Percentiles rank a stretch among this genome's conserved stretches.
Evolutionary conservation across 2,329 filamentous ascomycete genomes (phyloP).

Genomic region (Fusarium nurragi): DNA sequence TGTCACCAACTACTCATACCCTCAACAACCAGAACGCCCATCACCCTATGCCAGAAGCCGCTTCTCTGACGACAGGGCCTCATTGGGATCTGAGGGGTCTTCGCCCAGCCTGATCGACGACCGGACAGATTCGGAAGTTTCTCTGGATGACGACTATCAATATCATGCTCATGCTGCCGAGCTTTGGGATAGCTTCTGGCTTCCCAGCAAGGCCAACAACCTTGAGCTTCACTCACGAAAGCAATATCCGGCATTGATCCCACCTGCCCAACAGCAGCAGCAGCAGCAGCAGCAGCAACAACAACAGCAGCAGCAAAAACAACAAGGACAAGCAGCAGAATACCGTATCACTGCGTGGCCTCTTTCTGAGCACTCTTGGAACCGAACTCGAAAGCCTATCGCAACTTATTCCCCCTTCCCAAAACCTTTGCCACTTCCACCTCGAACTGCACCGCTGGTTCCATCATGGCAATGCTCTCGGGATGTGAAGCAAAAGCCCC

Average conservation of each 20-base stretch:
- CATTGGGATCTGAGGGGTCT: constrained; percentile 58
- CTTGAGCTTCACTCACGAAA: constrained; percentile 36
- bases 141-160: constrained; percentile 61
- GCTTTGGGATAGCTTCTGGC: constrained; percentile 64
- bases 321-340: constrained; percentile 36
- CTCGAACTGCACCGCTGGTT: constrained; percentile 41
- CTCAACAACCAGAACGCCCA: constrained; percentile 43
- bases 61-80: constrained; percentile 50
- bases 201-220: constrained; percentile 26
- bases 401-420: constrained; percentile 56
- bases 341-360: constrained; percentile 43
- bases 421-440: constrained; percentile 50
- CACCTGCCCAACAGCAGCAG: constrained; percentile 43
- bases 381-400: constrained; percentile 38
- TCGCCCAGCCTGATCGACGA: constrained; percentile 62
- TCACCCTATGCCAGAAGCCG: constrained; percentile 38
- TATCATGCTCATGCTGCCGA: constrained; percentile 57
- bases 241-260: constrained; percentile 48
- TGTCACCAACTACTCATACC: constrained; percentile 55
- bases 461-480: constrained; percentile 46
- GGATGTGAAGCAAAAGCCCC: constrained; percentile 38
- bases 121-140: constrained; percentile 60
- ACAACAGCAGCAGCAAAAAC: constrained; percentile 6
- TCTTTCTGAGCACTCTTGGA: constrained; percentile 37
- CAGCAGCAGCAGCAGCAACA: constrained; percentile 9